phyloP scores from a whole-genome alignment of 1,284 basidiomycete genomes.

The Leccinum pseudoinsigne region DNA sequence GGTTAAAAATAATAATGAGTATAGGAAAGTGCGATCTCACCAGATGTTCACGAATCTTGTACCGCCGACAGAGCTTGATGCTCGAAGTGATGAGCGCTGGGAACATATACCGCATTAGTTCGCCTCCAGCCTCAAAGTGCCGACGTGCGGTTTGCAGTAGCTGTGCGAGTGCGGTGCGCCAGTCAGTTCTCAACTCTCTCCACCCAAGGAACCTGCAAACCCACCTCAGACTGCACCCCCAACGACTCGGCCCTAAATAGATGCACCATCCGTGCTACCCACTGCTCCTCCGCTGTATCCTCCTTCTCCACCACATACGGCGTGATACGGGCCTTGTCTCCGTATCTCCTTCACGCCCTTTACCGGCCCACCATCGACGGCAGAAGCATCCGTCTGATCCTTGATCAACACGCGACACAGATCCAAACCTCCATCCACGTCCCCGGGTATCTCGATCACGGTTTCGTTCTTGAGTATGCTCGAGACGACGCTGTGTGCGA shows the following conservation, averaged over 20 bases:
- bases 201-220: conserved; percentile 19
- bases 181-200: not conserved
- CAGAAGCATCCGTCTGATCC: too few relatives aligned
- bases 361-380: too few relatives aligned
- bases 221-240: conserved; percentile 84
- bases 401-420: too few relatives aligned
- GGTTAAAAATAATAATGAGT: not conserved
- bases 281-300: conserved; percentile 95
- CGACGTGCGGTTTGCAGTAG: conserved; percentile 85
- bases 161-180: conserved; percentile 38
- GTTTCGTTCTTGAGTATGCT: too few relatives aligned
- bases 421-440: too few relatives aligned
- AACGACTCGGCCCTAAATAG: conserved; percentile 85
- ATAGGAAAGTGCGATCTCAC: conserved; percentile 33
- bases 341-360: conserved; percentile 24
- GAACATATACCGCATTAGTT: conserved; percentile 92
- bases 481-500: too few relatives aligned
- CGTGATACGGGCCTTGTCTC: conserved; percentile 30
- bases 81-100: conserved; percentile 72
- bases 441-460: too few relatives aligned
- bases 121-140: conserved; percentile 89
- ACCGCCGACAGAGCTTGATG: conserved; percentile 68
- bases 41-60: conserved; percentile 73
- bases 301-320: conserved; percentile 69
- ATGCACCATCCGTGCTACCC: conserved; percentile 96